Evolutionary conservation across 495 filamentous ascomycete genomes (phyloP).

Genomic region (Neurospora sp.): DNA sequence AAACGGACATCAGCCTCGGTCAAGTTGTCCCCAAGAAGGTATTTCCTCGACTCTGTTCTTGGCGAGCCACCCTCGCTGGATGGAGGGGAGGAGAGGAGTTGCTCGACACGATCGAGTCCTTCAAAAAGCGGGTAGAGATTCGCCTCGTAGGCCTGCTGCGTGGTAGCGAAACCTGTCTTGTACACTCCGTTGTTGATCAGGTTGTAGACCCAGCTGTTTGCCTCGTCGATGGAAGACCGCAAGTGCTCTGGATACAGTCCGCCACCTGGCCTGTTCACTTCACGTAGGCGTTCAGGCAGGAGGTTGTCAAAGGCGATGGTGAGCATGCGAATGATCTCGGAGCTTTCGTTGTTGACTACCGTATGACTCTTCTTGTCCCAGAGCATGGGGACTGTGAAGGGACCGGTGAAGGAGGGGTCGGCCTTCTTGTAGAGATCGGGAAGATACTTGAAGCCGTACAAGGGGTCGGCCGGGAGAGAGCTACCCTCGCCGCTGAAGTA

Average conservation of each 20-base stretch:
- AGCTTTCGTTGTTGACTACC: conserved; percentile 68
- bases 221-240: conserved; percentile 53
- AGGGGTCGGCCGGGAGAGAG: conserved; percentile 43
- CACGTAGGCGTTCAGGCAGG: conserved; percentile 48
- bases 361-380: conserved; percentile 60
- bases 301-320: conserved; percentile 64
- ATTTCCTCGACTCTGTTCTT: conserved; percentile 15
- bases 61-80: conserved; percentile 21
- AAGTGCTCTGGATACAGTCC: conserved; percentile 51
- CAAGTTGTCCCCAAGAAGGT: conserved; percentile 51
- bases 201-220: conserved; percentile 77
- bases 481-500: conserved; percentile 49
- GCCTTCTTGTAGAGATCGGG: conserved; percentile 57
- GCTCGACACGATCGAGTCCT: conserved; percentile 60
- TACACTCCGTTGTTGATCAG: conserved; percentile 86
- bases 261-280: conserved; percentile 35
- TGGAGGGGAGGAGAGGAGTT: conserved; percentile 41
- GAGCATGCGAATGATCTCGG: conserved; percentile 63
- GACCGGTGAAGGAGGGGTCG: conserved; percentile 49
- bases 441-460: conserved; percentile 53
- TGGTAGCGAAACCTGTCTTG: conserved; percentile 34
- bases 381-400: conserved; percentile 60
- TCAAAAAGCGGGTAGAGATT: conserved; percentile 56
- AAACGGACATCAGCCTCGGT: conserved; percentile 74
- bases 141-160: conserved; percentile 62